Conservation (phyloP, 495 filamentous ascomycete species). For the Podospora tetraspora region DNA sequence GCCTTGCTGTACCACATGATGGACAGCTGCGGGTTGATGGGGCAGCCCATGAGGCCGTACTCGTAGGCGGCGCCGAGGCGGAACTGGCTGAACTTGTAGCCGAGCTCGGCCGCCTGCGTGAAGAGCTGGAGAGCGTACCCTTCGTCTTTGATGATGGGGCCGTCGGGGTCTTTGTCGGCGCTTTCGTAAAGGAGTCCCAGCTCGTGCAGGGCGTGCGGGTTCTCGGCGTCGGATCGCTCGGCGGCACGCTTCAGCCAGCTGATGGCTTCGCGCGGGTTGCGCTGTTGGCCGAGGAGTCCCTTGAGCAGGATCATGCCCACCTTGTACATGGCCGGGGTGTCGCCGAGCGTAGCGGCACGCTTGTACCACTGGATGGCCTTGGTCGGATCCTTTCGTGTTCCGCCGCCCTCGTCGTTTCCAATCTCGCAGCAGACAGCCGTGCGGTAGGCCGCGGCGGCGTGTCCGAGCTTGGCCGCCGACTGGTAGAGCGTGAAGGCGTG, state of each 20-base stretch:
- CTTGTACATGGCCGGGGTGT: slow-evolving; percentile 95
- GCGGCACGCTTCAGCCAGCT: slow-evolving; percentile 90
- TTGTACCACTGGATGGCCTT: slow-evolving; percentile 99
- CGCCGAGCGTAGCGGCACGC: slow-evolving; percentile 81
- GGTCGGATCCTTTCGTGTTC: slow-evolving; percentile 80
- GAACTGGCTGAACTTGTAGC: slow-evolving; percentile 94
- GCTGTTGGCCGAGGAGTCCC: slow-evolving; percentile 85
- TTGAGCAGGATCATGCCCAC: slow-evolving; percentile 94
- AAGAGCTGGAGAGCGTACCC: slow-evolving; percentile 72
- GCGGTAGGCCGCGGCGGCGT: slow-evolving; percentile 82
- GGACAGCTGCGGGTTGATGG: slow-evolving; percentile 72
- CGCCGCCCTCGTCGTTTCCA: slow-evolving; percentile 87
- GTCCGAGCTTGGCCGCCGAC: slow-evolving; percentile 82
- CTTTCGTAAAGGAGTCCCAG: slow-evolving; percentile 79
- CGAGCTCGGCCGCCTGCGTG: slow-evolving; percentile 79
- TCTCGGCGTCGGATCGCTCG: slow-evolving; percentile 79
- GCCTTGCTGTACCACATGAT: slow-evolving; percentile 93
- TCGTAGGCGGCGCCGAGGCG: slow-evolving; percentile 82
- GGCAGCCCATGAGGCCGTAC: slow-evolving; percentile 77
- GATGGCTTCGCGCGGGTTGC: slow-evolving; percentile 77
- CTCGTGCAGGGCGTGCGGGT: slow-evolving; percentile 94
- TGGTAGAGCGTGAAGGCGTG: slow-evolving; percentile 92
- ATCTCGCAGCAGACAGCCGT: slow-evolving; percentile 97
- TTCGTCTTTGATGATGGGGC: slow-evolving; percentile 73
- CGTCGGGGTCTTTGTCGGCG: slow-evolving; percentile 49